Percentiles rank a stretch among this genome's conserved stretches.
These are phyloP conservation scores for Annulohypoxylon truncatum DNA, from an alignment of 2,329 filamentous ascomycete genomes.

Conservation along the genomic window DNA sequence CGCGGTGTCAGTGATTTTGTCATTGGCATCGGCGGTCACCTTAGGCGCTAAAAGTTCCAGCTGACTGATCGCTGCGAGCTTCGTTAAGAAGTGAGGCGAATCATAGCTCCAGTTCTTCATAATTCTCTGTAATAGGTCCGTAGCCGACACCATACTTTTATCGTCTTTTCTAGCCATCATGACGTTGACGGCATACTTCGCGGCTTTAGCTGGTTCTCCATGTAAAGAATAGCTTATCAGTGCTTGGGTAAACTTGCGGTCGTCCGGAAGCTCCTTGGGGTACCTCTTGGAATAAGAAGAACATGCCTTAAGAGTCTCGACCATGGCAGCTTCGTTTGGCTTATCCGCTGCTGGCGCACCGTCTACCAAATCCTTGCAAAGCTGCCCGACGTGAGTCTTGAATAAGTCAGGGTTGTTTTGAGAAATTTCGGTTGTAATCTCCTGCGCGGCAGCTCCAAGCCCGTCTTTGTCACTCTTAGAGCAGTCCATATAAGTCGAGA, in stretches of 20 bases:
- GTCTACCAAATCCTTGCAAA: conserved; percentile 86
- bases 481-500: conserved; percentile 88
- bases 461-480: conserved; percentile 85
- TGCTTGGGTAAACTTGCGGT: conserved; percentile 83
- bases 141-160: conserved; percentile 84
- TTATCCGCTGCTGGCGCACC: conserved; percentile 78
- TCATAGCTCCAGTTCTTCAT: conserved; percentile 80
- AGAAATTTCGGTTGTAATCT: conserved; percentile 92
- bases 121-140: conserved; percentile 81
- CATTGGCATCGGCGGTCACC: conserved; percentile 77
- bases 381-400: conserved; percentile 89
- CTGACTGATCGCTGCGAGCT: conserved; percentile 77
- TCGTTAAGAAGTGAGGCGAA: conserved; percentile 78
- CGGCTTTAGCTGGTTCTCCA: conserved; percentile 82
- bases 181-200: conserved; percentile 94
- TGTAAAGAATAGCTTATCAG: conserved; percentile 86
- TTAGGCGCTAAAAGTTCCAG: conserved; percentile 80
- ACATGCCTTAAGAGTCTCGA: conserved; percentile 93
- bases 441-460: conserved; percentile 82
- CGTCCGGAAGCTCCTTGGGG: conserved; percentile 82
- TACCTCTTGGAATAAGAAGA: conserved; percentile 90
- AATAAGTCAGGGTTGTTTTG: conserved; percentile 89
- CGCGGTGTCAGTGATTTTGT: conserved; percentile 82
- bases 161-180: conserved; percentile 79
- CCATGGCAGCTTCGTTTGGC: conserved; percentile 77